A percentile compares a stretch with the other conserved stretches of the same genome.
phyloP scores from a whole-genome alignment of 441 rosid species.

The Populus hybrid region DNA sequence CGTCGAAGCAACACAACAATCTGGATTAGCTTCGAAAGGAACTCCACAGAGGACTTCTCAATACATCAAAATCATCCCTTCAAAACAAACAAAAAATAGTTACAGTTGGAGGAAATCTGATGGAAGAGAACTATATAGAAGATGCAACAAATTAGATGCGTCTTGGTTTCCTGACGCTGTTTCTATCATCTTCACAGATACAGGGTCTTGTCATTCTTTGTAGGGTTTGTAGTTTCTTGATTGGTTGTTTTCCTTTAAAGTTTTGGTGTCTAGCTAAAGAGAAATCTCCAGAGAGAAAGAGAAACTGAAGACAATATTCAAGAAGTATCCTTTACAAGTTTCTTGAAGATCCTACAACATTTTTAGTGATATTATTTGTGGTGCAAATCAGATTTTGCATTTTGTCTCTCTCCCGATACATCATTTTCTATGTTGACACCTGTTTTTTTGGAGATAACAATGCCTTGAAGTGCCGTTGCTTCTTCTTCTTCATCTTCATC shows the following conservation, averaged over 20 bases:
- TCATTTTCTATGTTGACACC: too few relatives aligned
- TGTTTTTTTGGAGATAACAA: too few relatives aligned
- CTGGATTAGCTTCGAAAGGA: background rate
- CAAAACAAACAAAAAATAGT: background rate
- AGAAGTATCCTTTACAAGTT: too few relatives aligned
- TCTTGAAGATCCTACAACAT: too few relatives aligned
- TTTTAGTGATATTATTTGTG: too few relatives aligned
- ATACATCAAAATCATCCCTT: background rate
- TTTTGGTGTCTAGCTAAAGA: background rate
- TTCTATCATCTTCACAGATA: background rate
- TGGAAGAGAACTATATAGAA: background rate
- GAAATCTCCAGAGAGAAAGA: background rate
- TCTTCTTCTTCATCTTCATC: too few relatives aligned
- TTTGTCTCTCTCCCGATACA: too few relatives aligned
- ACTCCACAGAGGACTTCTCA: background rate
- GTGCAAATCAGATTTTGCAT: too few relatives aligned
- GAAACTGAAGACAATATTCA: background rate
- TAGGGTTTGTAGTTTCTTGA: background rate
- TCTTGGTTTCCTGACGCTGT: slow-evolving; percentile 3
- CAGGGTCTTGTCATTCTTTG: background rate
- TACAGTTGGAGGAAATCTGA: background rate
- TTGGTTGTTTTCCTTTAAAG: background rate
- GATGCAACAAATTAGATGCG: background rate
- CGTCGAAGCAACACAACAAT: slow-evolving; percentile 10
- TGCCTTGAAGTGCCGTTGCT: too few relatives aligned